phyloP scores from a whole-genome alignment of 148 eudicot genomes.

The Dianthus caryophyllus region DNA sequence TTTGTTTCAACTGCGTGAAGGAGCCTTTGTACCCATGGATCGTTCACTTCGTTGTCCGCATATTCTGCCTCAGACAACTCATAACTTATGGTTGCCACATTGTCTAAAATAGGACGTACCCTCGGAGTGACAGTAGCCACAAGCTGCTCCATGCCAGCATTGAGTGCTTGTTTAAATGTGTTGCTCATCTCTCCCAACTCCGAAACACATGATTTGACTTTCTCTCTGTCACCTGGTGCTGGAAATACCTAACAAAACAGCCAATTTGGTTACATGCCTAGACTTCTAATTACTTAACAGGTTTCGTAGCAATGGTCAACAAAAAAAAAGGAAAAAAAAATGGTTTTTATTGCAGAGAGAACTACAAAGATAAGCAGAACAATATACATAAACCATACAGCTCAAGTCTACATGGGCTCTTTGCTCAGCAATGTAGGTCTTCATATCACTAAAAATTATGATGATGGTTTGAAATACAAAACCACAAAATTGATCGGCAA shows the following conservation, averaged over 20 bases:
- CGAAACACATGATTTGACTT: constrained; percentile 74
- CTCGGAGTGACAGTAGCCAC: constrained; percentile 68
- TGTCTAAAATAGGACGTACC: constrained; percentile 75
- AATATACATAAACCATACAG: background rate
- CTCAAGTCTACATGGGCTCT: background rate
- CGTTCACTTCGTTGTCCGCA: constrained; percentile 92
- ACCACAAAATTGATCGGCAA: too few relatives aligned
- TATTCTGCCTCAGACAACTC: constrained; percentile 91
- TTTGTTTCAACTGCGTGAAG: constrained; percentile 81
- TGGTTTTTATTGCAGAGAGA: background rate
- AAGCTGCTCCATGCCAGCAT: constrained; percentile 78
- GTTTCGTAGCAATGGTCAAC: too few relatives aligned
- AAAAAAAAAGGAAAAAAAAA: background rate
- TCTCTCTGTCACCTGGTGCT: constrained; percentile 76
- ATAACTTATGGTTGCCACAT: constrained; percentile 76
- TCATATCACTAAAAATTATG: background rate
- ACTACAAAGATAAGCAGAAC: background rate
- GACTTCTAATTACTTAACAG: background rate
- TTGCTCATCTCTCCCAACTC: constrained; percentile 67
- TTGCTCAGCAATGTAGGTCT: background rate
- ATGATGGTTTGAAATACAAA: too few relatives aligned
- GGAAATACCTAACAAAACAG: constrained; percentile 56
- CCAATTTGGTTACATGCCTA: constrained; percentile 4
- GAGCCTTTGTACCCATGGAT: constrained; percentile 93
- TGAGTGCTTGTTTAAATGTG: constrained; percentile 72